Percentiles rank a stretch among this genome's conserved stretches.
Conservation (phyloP, 2,329 filamentous ascomycete species). For the Diplodia scrobiculata region DNA sequence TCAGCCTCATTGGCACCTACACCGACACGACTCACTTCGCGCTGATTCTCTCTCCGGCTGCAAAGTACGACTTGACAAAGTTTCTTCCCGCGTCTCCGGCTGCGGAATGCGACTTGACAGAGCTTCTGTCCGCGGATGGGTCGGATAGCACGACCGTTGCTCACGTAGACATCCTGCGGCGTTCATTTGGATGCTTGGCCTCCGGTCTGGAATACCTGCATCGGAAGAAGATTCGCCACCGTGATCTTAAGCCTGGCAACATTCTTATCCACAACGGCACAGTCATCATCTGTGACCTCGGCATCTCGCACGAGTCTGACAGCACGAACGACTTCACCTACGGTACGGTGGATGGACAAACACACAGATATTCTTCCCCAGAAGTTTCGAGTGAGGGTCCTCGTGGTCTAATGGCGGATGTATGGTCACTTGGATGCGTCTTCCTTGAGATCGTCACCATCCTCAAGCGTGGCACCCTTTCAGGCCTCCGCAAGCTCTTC, state of each 20-base stretch:
- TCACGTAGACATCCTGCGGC: not conserved
- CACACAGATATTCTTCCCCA: not conserved
- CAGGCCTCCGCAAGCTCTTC: not conserved
- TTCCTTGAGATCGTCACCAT: not conserved
- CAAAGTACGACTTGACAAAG: no score
- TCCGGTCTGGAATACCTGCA: not conserved
- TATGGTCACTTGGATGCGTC: not conserved
- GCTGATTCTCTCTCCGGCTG: no score
- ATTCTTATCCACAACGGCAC: not conserved
- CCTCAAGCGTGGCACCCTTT: not conserved
- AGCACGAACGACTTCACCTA: not conserved
- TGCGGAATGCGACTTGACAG: no score
- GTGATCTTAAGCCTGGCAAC: not conserved
- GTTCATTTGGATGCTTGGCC: not conserved
- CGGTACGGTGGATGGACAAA: not conserved
- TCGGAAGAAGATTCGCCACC: not conserved
- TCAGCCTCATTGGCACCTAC: no score
- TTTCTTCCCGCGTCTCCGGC: no score
- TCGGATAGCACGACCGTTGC: no score
- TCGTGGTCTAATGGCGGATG: not conserved
- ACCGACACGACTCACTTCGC: no score
- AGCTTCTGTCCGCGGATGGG: no score
- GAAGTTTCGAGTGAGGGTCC: not conserved
- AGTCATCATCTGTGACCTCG: not conserved
- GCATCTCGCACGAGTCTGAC: not conserved